These are phyloP conservation scores for Uncinocarpus reesii DNA, from an alignment of 2,329 filamentous ascomycete genomes.

Conservation along the genomic window DNA sequence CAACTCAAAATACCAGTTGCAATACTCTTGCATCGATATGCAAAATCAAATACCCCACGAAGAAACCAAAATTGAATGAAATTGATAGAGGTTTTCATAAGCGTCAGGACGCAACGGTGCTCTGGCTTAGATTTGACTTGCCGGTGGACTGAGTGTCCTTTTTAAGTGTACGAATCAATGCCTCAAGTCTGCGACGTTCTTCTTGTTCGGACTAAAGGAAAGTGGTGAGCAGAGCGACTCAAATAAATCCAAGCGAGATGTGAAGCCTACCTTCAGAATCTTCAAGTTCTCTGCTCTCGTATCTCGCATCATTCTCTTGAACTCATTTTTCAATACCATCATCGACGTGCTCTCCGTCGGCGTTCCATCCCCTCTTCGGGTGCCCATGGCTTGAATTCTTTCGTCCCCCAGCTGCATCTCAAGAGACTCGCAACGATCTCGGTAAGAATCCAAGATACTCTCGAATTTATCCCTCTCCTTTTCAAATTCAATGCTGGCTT, in stretches of 20 bases:
- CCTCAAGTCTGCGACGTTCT: slow-evolving; percentile 57
- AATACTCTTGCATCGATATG: not conserved
- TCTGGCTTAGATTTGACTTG: slow-evolving; percentile 28
- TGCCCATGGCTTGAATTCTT: slow-evolving; percentile 53
- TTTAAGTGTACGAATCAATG: slow-evolving; percentile 45
- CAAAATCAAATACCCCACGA: not conserved
- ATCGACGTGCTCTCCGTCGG: slow-evolving; percentile 52
- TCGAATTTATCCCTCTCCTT: slow-evolving; percentile 59
- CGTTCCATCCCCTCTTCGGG: slow-evolving; percentile 27
- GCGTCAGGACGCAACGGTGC: slow-evolving; percentile 29
- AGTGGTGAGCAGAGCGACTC: slow-evolving; percentile 4
- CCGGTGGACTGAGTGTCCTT: slow-evolving; percentile 32
- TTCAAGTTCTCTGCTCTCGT: slow-evolving; percentile 56
- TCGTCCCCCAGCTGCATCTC: slow-evolving; percentile 58
- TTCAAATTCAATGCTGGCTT: slow-evolving; percentile 59
- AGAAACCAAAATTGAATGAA: no score
- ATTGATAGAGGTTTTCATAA: no score
- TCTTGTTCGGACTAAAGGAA: slow-evolving; percentile 56
- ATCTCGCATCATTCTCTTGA: slow-evolving; percentile 73
- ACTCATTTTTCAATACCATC: slow-evolving; percentile 60
- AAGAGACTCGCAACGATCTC: slow-evolving; percentile 53
- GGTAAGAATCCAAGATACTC: slow-evolving; percentile 50
- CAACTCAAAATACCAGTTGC: not conserved
- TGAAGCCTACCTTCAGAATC: slow-evolving; percentile 50
- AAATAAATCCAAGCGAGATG: not conserved